Base-by-base conservation (phyloP, 2,329 filamentous ascomycete species). In the Ascochyta rabiei region DNA sequence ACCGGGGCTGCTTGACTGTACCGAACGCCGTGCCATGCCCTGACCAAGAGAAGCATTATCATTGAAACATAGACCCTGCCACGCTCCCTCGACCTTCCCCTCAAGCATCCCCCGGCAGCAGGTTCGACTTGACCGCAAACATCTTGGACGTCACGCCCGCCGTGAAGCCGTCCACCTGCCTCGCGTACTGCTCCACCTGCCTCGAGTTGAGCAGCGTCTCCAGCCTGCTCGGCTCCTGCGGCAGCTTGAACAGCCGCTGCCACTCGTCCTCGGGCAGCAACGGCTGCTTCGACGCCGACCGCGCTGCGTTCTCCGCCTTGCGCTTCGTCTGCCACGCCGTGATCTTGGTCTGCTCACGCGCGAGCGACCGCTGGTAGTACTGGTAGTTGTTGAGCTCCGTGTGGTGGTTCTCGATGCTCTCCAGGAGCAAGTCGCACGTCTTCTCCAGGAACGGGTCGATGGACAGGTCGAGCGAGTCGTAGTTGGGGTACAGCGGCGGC, bases 331-430 rank as follows among this genome's bases (percentile, higher is more conserved):
- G 93, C 95, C 95, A 99, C 63, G 92, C 89, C 50, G 90, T 88
- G 69, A 99, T 97, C 86, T 98, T 99, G 70, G 89, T 81, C 81
- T 99, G 95, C 81, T 99, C 95, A 68, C 95, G 90, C 48, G 88
- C 89, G 53, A 98, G 84, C 73, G 96, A 92, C 71, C 95, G 87
- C 81, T 97, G 92, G 82, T 97, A 97, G 84, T 89, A 91, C 78
- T 97, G 93, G 82, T 96, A 95, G 85, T 99, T 99, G 86, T 98
- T 98, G 76, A 96, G 89, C 79, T 99, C 95, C 57, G 93, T 96
- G 81, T 98, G 95, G 82, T 99, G 95, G 51, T 89, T 89, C 82
- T 99, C 95, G 76, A 99, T 96, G 82, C 89, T 92, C 74, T 99
- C 95, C 60, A 98, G 87, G 53, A 99, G 86, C 65, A 97, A 86